Conservation (phyloP, 495 filamentous ascomycete species). For the Neurospora sp. region DNA sequence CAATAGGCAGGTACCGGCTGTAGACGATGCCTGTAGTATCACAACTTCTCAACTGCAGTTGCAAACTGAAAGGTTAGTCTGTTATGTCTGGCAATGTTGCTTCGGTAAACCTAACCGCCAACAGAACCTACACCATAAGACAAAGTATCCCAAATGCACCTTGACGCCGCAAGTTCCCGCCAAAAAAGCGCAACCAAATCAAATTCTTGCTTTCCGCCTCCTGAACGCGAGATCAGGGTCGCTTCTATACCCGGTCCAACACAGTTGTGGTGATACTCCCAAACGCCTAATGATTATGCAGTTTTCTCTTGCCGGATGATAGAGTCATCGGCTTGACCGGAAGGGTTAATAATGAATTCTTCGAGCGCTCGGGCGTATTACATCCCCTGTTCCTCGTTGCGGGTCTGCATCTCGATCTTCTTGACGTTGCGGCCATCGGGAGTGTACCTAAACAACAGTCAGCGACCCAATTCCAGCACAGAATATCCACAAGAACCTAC, state of each 20-base stretch:
- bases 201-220: neutral
- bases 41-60: neutral
- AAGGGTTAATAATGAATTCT: neutral
- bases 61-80: neutral
- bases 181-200: neutral
- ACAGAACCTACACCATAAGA: neutral
- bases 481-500: slow-evolving; percentile 38
- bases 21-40: neutral
- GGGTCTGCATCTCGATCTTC: slow-evolving; percentile 28
- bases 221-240: neutral
- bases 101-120: neutral
- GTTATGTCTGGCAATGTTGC: neutral
- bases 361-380: neutral
- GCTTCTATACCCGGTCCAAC: neutral
- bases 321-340: neutral
- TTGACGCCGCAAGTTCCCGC: neutral
- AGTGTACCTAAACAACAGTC: slow-evolving; percentile 27
- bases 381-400: neutral
- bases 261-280: neutral
- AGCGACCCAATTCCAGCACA: neutral
- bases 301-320: neutral
- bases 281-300: neutral
- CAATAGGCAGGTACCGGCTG: neutral
- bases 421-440: slow-evolving; percentile 43
- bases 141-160: neutral